Base-by-base conservation (phyloP, 2,329 filamentous ascomycete genomes). In the Mycosphaerella sp. region DNA sequence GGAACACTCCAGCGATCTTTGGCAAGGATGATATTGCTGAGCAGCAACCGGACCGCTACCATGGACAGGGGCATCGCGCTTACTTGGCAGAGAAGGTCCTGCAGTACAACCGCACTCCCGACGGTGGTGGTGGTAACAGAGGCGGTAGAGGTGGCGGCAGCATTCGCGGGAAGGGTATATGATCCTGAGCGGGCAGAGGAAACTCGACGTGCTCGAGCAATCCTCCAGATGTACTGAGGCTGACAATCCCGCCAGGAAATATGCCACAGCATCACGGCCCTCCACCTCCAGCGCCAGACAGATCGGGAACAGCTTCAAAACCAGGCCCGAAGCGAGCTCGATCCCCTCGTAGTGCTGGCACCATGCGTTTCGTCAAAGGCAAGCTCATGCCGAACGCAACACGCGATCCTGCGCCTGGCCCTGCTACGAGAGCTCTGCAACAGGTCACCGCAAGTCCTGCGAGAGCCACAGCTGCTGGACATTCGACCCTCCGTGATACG, bases 11-110 rank as follows among this genome's bases (percentile, higher is more conserved):
- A n/a, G 29, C 40, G n/a, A 55, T 38, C 3, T 60, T 60, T 26
- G 53, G 51, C 29, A 48, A 10, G 10, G 58, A 60, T 42, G 53
- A 51, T 6, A 29, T 48, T 21, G 47, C 57, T 6, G 51, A 48
- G 14, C 48, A 57, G 17, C 51, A 57, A 2, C 42, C 49, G 23
- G 46, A 61, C 17, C 55, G 55, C 12, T 53, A 14, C 39, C 46
- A 46, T 31, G 61, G 61, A 6, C 61, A 64, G 29, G 55, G 53
- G 21, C 61, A 64, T 49, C 61, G 61, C 38, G 44, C 45, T 6
- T 32, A n/a, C 2, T 48, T 62, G 12, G 23, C 7, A 7, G 36
- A 39, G 40, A 39, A 43, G 31, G 6, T 41, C 17, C 11, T 23
- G 4, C 8, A 34, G 34, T 12, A 38, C 17, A 26, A 26, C 12